phyloP scores from a whole-genome alignment of 805 yeast genomes.

The Kurtzmaniella fragi region DNA sequence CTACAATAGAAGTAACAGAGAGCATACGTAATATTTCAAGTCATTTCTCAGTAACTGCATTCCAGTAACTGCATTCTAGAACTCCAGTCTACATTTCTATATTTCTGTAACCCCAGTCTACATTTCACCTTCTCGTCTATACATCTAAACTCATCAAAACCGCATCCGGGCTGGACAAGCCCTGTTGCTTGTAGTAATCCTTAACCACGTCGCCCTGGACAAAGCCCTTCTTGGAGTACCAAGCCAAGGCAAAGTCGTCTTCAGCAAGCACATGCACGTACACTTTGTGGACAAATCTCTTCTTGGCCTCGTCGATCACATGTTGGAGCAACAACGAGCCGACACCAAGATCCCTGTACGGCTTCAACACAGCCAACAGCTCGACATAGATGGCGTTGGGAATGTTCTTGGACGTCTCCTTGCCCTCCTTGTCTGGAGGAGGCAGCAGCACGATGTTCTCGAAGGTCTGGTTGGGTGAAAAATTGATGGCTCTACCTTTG shows the following conservation, averaged over 20 bases:
- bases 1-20: too few species aligned
- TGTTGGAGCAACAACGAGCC: slow-evolving; percentile 56
- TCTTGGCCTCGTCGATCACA: slow-evolving; percentile 52
- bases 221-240: slow-evolving; percentile 53
- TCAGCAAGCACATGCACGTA: slow-evolving; percentile 49
- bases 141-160: too few species aligned
- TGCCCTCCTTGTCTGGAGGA: not conserved
- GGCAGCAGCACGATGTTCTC: slow-evolving; percentile 1
- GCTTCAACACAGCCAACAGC: slow-evolving; percentile 59
- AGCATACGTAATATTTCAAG: too few species aligned
- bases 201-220: slow-evolving; percentile 25
- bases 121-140: too few species aligned
- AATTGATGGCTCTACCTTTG: slow-evolving; percentile 47
- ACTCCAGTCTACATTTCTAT: too few species aligned
- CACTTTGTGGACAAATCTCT: slow-evolving; percentile 48
- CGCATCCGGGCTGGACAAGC: slow-evolving; percentile 47
- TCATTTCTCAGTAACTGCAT: too few species aligned
- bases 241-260: slow-evolving; percentile 37
- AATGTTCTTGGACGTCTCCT: slow-evolving; percentile 14
- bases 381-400: slow-evolving; percentile 62
- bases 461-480: slow-evolving; percentile 3
- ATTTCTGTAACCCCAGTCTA: too few species aligned
- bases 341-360: slow-evolving; percentile 58
- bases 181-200: slow-evolving; percentile 46
- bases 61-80: too few species aligned